Percentiles rank a stretch among this genome's conserved stretches.
Conservation (phyloP, 805 yeast genomes). For the Wickerhamiella vanderwaltii region DNA sequence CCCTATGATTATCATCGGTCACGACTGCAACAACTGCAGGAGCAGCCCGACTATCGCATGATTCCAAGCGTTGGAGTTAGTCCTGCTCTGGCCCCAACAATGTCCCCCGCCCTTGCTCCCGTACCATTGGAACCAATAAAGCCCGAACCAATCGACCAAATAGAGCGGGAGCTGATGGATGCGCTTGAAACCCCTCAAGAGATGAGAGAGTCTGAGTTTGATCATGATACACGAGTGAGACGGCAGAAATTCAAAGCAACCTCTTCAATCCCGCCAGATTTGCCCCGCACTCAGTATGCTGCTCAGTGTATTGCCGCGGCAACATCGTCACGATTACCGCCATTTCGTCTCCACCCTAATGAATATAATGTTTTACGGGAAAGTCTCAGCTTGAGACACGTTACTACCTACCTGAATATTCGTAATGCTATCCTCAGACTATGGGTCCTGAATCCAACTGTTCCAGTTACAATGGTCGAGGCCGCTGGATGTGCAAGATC, state of each 20-base stretch:
- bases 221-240: constrained; percentile 1
- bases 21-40: not conserved
- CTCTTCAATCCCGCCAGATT: constrained; percentile 31
- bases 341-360: constrained; percentile 27
- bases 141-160: constrained; percentile 1
- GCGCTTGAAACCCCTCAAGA: not conserved
- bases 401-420: constrained; percentile 33
- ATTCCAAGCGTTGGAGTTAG: constrained; percentile 3
- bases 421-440: constrained; percentile 33
- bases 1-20: too few relatives aligned
- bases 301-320: constrained; percentile 33
- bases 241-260: constrained; percentile 28
- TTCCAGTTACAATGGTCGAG: constrained; percentile 31
- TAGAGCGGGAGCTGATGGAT: constrained; percentile 3
- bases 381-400: constrained; percentile 28
- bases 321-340: constrained; percentile 30
- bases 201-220: not conserved
- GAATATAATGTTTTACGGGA: constrained; percentile 29
- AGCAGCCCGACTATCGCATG: not conserved
- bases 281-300: constrained; percentile 27
- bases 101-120: constrained; percentile 8
- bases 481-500: constrained; percentile 34
- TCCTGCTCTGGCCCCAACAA: constrained; percentile 7
- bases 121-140: constrained; percentile 5
- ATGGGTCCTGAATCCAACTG: constrained; percentile 34